These are phyloP conservation scores for Paraphoma sp. DNA, from an alignment of 2,329 filamentous ascomycete species.

Conservation along the genomic window DNA sequence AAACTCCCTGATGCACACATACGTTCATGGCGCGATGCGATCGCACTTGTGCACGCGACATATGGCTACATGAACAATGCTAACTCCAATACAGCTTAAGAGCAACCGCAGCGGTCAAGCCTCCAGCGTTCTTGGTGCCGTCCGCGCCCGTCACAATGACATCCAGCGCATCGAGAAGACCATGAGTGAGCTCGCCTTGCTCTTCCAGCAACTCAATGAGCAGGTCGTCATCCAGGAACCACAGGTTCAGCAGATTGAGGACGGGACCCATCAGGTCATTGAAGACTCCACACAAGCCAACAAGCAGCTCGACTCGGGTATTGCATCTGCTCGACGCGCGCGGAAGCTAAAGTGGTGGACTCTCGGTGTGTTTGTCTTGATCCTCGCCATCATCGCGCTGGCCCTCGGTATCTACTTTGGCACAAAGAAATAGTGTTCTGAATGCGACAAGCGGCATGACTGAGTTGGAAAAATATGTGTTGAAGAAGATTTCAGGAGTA, in stretches of 20 bases:
- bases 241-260: conserved; percentile 66
- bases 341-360: conserved; percentile 86
- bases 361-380: conserved; percentile 62
- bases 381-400: conserved; percentile 58
- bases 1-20: not conserved
- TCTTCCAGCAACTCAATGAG: conserved; percentile 78
- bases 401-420: conserved; percentile 59
- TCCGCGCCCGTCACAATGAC: conserved; percentile 83
- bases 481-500: not conserved
- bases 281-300: conserved; percentile 74
- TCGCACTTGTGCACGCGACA: too few relatives aligned
- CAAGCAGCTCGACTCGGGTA: conserved; percentile 71
- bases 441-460: not conserved
- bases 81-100: conserved; percentile 63
- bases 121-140: conserved; percentile 75
- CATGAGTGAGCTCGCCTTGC: conserved; percentile 70
- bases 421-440: not conserved
- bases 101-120: conserved; percentile 78
- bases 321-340: conserved; percentile 68
- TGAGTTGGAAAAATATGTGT: not conserved
- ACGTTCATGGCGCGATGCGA: too few relatives aligned
- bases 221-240: conserved; percentile 75
- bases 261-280: conserved; percentile 70
- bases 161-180: conserved; percentile 81
- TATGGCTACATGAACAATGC: not conserved